phyloP scores from a whole-genome alignment of 2,329 filamentous ascomycete species.

The Ciborinia camelliae region DNA sequence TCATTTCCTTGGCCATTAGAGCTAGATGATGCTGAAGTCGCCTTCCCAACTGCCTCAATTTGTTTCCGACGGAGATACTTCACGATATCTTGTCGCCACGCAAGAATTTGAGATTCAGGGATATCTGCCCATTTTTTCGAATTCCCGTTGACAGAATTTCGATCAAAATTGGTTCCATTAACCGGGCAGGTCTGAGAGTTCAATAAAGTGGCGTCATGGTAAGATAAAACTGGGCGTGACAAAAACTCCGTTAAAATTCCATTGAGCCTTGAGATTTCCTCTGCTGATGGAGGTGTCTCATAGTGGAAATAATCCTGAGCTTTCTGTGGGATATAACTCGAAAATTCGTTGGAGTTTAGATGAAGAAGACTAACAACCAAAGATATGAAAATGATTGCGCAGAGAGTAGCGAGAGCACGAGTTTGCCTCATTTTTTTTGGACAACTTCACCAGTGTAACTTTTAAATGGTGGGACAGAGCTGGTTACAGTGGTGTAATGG shows the following conservation, averaged over 20 bases:
- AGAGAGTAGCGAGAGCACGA: background rate
- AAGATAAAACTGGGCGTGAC: slow-evolving; percentile 21
- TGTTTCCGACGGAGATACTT: slow-evolving; percentile 18
- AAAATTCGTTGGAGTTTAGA: background rate
- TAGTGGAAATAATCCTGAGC: slow-evolving; percentile 11
- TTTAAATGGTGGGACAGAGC: too few species aligned
- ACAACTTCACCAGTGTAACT: background rate
- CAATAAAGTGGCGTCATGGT: slow-evolving; percentile 22
- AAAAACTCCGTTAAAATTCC: slow-evolving; percentile 12
- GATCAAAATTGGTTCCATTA: slow-evolving; percentile 25
- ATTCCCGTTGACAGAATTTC: slow-evolving; percentile 20
- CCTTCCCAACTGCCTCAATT: slow-evolving; percentile 8
- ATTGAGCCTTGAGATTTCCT: slow-evolving; percentile 5
- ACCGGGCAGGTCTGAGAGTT: slow-evolving; percentile 23
- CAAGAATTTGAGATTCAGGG: slow-evolving; percentile 21
- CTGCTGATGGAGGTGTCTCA: background rate
- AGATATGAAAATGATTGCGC: background rate
- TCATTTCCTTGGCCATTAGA: background rate
- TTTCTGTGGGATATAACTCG: slow-evolving; percentile 8
- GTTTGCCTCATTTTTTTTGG: slow-evolving; percentile 10
- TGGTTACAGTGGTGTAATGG: background rate
- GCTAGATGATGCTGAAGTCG: background rate
- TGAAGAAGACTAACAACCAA: slow-evolving; percentile 8
- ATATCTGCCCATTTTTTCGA: slow-evolving; percentile 22
- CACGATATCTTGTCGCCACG: slow-evolving; percentile 24